Base-by-base conservation (phyloP, 2,329 filamentous ascomycete genomes). In the Rhinocladiella mackenziei region DNA sequence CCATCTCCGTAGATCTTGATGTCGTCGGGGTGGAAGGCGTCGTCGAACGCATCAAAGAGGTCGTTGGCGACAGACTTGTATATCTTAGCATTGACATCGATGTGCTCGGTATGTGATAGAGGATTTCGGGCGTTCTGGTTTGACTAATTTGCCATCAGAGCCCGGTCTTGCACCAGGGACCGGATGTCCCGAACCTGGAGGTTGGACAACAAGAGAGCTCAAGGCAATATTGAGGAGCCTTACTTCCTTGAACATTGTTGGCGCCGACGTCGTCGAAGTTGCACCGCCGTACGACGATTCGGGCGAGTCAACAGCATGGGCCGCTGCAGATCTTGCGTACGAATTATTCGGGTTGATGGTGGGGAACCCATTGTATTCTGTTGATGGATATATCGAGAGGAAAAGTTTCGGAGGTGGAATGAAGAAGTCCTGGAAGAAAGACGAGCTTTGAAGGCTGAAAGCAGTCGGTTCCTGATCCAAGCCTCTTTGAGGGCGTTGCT, bases 1-100 rank as follows among this genome's bases (percentile, higher is more conserved):
- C n/a, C n/a, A n/a, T n/a, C n/a, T n/a, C n/a, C n/a, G n/a, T n/a
- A 62, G 87, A 92, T 55, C 87, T 95, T 45, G 89, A 95, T 63
- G 86, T 89, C 18, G 65, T 91, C 7, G 88, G 89, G 14, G 75
- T 80, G 0, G 69, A 72, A 50, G 86, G 84, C 2, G 74, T 94
- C 46, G 75, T 89, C 9, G 68, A 78, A 14, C 68, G 69, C 26
- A 92, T 95, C 59, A 70, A 91, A 60, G 64, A 75, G 4, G 75
- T 80, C 1, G 79, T 92, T 2, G 87, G 86, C 1, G 79, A 86
- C 53, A 79, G 79, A 54, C 51, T 58, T 1, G 53, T 57, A 1
- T 62, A 62, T 36, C 49, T 62, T 2, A 55, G 51, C 7, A 56
- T 62, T 43, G 60, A 62, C 33, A 62, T 62, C 35, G 59, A 63